phyloP scores from a whole-genome alignment of 192 early-diverging fungal genomes.

The Coemansia sp. region DNA sequence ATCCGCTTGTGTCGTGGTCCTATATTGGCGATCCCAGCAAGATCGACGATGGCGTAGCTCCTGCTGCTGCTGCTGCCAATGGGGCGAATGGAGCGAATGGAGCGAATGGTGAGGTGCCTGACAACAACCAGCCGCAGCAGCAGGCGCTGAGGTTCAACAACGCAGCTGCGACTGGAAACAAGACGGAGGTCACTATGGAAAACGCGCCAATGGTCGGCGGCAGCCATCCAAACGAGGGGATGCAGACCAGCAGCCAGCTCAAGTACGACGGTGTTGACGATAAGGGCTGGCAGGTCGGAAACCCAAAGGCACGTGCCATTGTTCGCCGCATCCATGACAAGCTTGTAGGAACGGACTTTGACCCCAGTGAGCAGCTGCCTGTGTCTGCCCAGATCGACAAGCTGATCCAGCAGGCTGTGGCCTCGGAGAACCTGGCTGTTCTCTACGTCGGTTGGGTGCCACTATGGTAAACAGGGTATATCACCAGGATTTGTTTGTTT shows the following conservation, averaged over 20 bases:
- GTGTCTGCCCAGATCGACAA: constrained; percentile 89
- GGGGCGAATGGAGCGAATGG: neutral
- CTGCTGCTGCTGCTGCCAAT: too few species aligned
- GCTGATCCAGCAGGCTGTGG: constrained; percentile 88
- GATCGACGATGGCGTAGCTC: too few species aligned
- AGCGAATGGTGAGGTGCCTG: neutral
- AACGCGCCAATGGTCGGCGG: constrained; percentile 12
- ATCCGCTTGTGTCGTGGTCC: too few species aligned
- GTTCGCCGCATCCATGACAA: constrained; percentile 95
- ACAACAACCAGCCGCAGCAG: neutral
- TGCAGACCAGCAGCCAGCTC: neutral
- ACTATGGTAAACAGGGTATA: constrained; percentile 25
- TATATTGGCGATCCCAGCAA: too few species aligned
- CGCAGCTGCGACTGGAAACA: neutral
- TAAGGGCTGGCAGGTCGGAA: constrained; percentile 54
- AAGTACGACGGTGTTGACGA: constrained; percentile 28
- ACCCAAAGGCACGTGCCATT: constrained; percentile 81
- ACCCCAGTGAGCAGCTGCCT: constrained; percentile 73
- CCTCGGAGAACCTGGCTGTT: constrained; percentile 78
- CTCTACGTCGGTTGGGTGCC: constrained; percentile 43
- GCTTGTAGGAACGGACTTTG: constrained; percentile 93
- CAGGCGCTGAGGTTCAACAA: constrained; percentile 7
- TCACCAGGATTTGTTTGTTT: too few species aligned
- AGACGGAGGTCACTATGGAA: constrained; percentile 7
- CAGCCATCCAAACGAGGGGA: constrained; percentile 21